Percentiles rank a stretch among this genome's conserved stretches.
Evolutionary conservation across 441 rosid species (phyloP).

Genomic region (Erysimum cheiri): DNA sequence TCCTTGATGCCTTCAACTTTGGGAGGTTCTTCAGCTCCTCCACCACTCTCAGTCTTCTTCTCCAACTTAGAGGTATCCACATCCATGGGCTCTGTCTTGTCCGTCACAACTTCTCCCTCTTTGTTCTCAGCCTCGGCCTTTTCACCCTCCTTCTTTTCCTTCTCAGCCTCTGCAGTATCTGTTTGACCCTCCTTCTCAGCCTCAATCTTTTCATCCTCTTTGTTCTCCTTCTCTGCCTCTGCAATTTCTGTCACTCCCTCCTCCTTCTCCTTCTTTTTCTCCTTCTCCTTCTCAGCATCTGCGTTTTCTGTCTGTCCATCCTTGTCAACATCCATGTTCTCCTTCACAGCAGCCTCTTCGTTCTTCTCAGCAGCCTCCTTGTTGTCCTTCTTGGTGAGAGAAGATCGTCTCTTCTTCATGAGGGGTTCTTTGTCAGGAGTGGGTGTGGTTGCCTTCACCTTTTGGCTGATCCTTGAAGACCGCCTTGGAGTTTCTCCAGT

Average conservation of each 20-base stretch:
- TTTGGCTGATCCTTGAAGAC: constrained; percentile 88
- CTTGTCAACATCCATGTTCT: constrained; percentile 36
- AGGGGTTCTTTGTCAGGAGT: constrained; percentile 76
- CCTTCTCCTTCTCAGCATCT: constrained; percentile 1
- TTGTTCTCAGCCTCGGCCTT: constrained; percentile 24
- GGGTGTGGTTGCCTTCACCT: constrained; percentile 79
- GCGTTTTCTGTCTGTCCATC: not conserved
- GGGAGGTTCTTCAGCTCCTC: constrained; percentile 22
- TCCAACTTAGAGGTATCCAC: constrained; percentile 44
- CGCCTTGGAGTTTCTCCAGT: constrained; percentile 97
- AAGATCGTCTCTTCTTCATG: constrained; percentile 66
- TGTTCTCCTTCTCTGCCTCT: constrained; percentile 45
- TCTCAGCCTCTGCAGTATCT: constrained; percentile 22
- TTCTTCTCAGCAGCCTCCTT: constrained; percentile 50
- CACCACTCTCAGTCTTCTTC: constrained; percentile 34
- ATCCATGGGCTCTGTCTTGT: constrained; percentile 37
- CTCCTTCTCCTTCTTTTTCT: not conserved
- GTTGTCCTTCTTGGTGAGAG: constrained; percentile 64
- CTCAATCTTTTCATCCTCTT: constrained; percentile 18
- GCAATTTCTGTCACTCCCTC: constrained; percentile 20
- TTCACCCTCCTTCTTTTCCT: constrained; percentile 13
- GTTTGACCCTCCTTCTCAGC: constrained; percentile 27
- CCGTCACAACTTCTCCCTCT: constrained; percentile 40
- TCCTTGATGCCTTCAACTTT: constrained; percentile 37
- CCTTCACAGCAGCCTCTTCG: constrained; percentile 46